Evolutionary conservation across 352 stramenopile species (phyloP), one percentile per base, ranked within the genome.

Genomic region (Pythium angustatum): DNA sequence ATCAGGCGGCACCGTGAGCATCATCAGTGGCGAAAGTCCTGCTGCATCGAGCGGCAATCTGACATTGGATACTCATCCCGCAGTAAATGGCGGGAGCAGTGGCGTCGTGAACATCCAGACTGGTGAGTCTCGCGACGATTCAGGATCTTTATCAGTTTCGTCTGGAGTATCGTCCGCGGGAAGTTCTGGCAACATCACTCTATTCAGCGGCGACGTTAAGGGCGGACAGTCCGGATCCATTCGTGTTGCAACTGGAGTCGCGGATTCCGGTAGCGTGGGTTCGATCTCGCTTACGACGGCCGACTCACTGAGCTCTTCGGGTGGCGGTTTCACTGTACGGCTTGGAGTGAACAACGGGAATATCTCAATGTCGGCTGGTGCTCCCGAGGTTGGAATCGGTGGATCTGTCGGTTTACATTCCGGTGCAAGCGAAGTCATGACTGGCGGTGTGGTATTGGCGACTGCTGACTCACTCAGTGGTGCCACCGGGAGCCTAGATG

Each of bases 1-100:
- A 14, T 76, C 75, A 61, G 81, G 81, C 48, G 81, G 78, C 19
- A 71, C 66, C 14, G 63, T 90, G 5, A 62, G 53, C 22, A 71
- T 88, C 61, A 44, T 78, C 17, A 86, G 76, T 57, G 80, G 80
- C 19, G 36, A 40, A n/a, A 84, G 78, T 49, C 47, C 65, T 22
- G 33, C 73, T 41, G 77, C 77, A 56, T 85, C 77, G 11, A 89
- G 80, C 63, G 80, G 80, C 24, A 53, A 73, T 9, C 36, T 87
- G n/a, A 51, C 34, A 10, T 47, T 89, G 34, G 53, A 77, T 55
- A 73, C 76, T 21, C 55, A 83, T 51, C 45, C 63, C 43, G 73
- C 76, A 0, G 47, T 60, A 0, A 40, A 63, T 62, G 55, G 57
- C 55, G 79, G 79, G 17, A 74, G 58, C 11, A 88, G 76, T 64